Conservation (phyloP, 1,139 yeast genomes). For the Nadsonia starkeyi-henricii region DNA sequence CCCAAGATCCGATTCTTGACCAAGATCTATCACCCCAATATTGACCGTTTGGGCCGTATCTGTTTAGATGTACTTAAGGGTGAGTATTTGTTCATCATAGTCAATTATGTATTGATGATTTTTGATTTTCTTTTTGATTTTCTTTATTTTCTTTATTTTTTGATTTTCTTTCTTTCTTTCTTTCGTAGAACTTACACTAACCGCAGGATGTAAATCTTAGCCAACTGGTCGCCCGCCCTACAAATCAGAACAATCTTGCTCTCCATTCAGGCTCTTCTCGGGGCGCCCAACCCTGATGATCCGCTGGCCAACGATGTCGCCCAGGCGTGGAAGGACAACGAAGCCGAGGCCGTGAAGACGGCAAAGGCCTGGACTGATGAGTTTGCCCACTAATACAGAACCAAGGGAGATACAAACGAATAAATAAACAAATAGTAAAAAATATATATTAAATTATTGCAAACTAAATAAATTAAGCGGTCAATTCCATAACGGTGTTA, state of each 20-base stretch:
- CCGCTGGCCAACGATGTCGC: slow-evolving; percentile 98
- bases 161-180: too few relatives aligned
- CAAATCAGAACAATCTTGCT: slow-evolving; percentile 89
- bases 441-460: too few relatives aligned
- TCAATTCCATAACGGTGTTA: slow-evolving; percentile 82
- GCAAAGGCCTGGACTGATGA: slow-evolving; percentile 79
- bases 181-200: too few relatives aligned
- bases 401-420: too few relatives aligned
- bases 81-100: slow-evolving; percentile 19
- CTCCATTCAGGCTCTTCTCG: slow-evolving; percentile 83
- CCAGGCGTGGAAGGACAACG: slow-evolving; percentile 86
- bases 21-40: slow-evolving; percentile 90
- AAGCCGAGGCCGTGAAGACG: slow-evolving; percentile 60
- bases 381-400: slow-evolving; percentile 42
- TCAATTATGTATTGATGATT: slow-evolving; percentile 41
- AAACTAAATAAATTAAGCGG: slow-evolving; percentile 15
- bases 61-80: slow-evolving; percentile 89
- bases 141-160: too few relatives aligned
- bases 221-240: slow-evolving; percentile 94
- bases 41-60: slow-evolving; percentile 86
- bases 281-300: slow-evolving; percentile 97
- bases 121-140: too few relatives aligned
- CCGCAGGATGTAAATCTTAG: too few relatives aligned
- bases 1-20: slow-evolving; percentile 89
- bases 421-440: neutral